phyloP scores from a whole-genome alignment of 371 early-diverging fungal species.

The Mucor mucedo region DNA sequence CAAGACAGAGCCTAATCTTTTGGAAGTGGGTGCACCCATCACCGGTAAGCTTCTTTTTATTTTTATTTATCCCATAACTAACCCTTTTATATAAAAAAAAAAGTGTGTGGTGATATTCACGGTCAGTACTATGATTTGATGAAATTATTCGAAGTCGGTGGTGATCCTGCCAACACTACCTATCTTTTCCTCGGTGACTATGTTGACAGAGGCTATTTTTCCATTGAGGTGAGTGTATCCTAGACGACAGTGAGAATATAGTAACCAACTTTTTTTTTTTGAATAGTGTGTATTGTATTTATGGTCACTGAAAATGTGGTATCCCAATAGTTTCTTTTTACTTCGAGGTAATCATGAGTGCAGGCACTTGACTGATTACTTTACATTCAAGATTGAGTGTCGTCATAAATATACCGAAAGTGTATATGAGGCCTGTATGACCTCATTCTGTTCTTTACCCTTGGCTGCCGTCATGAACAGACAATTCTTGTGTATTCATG shows the following conservation, averaged over 20 bases:
- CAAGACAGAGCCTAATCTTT: slow-evolving; percentile 81
- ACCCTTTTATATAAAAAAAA: no score
- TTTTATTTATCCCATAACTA: no score
- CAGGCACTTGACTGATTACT: slow-evolving; percentile 97
- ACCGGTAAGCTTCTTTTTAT: slow-evolving; percentile 11
- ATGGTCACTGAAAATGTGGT: slow-evolving; percentile 91
- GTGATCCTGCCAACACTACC: slow-evolving; percentile 86
- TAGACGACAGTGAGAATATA: not conserved
- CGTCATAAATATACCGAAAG: slow-evolving; percentile 94
- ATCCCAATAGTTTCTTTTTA: slow-evolving; percentile 90
- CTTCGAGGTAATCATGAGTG: slow-evolving; percentile 99
- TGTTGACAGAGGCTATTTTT: slow-evolving; percentile 97
- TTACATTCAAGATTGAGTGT: slow-evolving; percentile 97
- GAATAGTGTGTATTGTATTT: slow-evolving; percentile 89
- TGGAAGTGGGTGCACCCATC: slow-evolving; percentile 85
- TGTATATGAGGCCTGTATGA: slow-evolving; percentile 95
- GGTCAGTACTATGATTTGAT: slow-evolving; percentile 99
- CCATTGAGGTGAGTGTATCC: slow-evolving; percentile 69
- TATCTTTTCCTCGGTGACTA: slow-evolving; percentile 98
- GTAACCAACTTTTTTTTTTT: not conserved
- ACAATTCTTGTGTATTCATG: slow-evolving; percentile 98
- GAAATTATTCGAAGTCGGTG: slow-evolving; percentile 98
- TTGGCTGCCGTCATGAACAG: slow-evolving; percentile 96
- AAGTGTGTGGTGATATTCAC: slow-evolving; percentile 98
- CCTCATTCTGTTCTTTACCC: slow-evolving; percentile 97